phyloP scores from a whole-genome alignment of 2,329 filamentous ascomycete species.

The Orbilia blumenaviensis region DNA sequence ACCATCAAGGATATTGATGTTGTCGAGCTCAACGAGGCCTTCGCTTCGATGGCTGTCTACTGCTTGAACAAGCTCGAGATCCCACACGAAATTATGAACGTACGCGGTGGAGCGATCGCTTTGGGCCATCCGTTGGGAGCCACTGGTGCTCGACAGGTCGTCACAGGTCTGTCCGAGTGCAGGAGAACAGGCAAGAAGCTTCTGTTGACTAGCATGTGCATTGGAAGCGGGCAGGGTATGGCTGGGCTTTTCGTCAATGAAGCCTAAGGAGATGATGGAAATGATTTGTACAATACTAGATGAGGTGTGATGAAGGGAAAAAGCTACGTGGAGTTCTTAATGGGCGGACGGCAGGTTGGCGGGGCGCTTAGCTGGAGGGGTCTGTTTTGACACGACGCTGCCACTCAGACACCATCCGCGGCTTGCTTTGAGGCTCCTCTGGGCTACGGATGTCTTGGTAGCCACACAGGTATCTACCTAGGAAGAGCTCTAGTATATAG shows the following conservation, averaged over 20 bases:
- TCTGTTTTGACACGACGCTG: no score
- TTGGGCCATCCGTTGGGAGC: conserved; percentile 83
- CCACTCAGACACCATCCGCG: no score
- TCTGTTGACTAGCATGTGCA: conserved; percentile 89
- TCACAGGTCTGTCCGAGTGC: conserved; percentile 87
- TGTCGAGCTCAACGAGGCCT: conserved; percentile 95
- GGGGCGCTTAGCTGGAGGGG: background rate
- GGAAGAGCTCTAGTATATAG: background rate
- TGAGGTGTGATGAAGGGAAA: background rate
- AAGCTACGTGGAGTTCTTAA: background rate
- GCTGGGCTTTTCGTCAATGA: conserved; percentile 73
- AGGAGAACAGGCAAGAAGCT: conserved; percentile 88
- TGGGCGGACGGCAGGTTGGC: background rate
- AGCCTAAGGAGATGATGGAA: conserved; percentile 51
- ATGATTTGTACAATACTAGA: background rate
- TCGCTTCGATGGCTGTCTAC: conserved; percentile 97
- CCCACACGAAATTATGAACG: conserved; percentile 80
- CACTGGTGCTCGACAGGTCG: conserved; percentile 82
- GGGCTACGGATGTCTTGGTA: no score
- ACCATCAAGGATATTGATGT: conserved; percentile 84
- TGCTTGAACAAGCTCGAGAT: conserved; percentile 78
- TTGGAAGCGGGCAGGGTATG: conserved; percentile 75
- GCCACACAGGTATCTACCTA: background rate
- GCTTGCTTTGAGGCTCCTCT: no score
- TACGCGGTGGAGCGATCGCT: conserved; percentile 81